Conservation (phyloP, 228 moss, liverwort and hornwort genomes). For the Sphagnum magellanicum region DNA sequence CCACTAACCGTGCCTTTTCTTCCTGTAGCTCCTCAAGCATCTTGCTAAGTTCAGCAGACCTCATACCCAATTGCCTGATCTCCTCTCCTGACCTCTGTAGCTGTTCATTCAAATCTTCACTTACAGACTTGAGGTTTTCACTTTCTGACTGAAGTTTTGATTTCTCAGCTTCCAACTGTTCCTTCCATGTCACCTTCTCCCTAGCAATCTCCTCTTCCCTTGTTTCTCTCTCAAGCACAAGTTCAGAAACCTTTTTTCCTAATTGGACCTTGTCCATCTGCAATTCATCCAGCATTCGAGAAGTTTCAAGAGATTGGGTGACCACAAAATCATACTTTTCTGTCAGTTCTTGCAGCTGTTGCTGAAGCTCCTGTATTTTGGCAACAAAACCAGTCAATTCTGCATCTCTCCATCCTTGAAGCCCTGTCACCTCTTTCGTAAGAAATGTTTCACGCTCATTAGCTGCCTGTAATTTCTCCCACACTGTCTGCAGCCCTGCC, state of each 20-base stretch:
- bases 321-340: constrained; percentile 19
- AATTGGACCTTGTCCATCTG: constrained; percentile 18
- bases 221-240: constrained; percentile 13
- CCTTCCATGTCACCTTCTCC: constrained; percentile 14
- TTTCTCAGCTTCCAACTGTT: constrained; percentile 27
- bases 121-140: neutral
- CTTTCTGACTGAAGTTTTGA: constrained; percentile 4
- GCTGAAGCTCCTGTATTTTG: constrained; percentile 18
- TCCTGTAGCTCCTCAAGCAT: constrained; percentile 26
- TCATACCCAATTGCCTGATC: constrained; percentile 9
- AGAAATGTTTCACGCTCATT: constrained; percentile 28
- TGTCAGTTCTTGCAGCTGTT: constrained; percentile 11
- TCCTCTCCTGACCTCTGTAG: constrained; percentile 16
- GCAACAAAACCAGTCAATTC: constrained; percentile 17
- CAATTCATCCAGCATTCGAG: constrained; percentile 10
- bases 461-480: constrained; percentile 42
- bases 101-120: constrained; percentile 19
- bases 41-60: constrained; percentile 8
- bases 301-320: constrained; percentile 15
- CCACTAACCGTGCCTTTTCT: constrained; percentile 20
- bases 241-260: constrained; percentile 12
- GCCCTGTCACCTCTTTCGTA: constrained; percentile 17
- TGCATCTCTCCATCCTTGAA: constrained; percentile 28
- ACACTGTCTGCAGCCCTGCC: constrained; percentile 29
- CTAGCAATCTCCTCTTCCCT: constrained; percentile 12